Conservation (phyloP, 495 filamentous ascomycete species). For the Pyrenopolyporus hunteri region DNA sequence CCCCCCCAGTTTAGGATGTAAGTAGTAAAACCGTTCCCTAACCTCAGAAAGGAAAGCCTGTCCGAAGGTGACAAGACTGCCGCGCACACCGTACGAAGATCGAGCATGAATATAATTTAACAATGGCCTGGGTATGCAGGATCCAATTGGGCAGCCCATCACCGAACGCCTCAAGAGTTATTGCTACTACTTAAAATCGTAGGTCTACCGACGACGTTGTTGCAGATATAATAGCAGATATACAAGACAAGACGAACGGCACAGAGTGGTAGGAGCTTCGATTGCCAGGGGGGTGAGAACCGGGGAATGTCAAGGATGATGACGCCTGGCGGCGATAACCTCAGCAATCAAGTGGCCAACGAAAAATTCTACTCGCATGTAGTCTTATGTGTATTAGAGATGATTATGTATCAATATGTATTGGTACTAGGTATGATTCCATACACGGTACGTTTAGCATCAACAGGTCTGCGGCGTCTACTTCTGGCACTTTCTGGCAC, state of each 20-base stretch:
- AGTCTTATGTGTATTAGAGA: no score
- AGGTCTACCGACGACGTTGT: constrained; percentile 4
- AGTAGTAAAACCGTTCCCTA: constrained; percentile 31
- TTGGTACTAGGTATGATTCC: no score
- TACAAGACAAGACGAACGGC: background rate
- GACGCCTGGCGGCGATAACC: constrained; percentile 12
- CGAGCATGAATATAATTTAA: constrained; percentile 27
- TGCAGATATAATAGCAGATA: background rate
- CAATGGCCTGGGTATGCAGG: constrained; percentile 1
- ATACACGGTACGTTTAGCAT: no score
- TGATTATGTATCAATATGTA: no score
- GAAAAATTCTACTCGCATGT: background rate
- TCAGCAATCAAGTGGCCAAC: no score
- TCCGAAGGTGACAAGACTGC: constrained; percentile 28
- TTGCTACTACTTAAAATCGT: no score
- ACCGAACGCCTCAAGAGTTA: constrained; percentile 5
- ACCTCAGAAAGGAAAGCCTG: constrained; percentile 30
- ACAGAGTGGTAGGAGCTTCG: background rate
- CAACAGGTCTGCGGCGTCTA: no score
- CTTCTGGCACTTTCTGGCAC: no score
- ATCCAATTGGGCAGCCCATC: constrained; percentile 16
- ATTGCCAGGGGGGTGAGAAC: constrained; percentile 13
- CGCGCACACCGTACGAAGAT: background rate
- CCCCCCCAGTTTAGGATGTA: constrained; percentile 15
- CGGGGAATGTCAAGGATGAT: constrained; percentile 37